Percentiles rank a stretch among this genome's conserved stretches.
Conservation (phyloP, 2,329 filamentous ascomycete genomes). For the Aureobasidium sp. region DNA sequence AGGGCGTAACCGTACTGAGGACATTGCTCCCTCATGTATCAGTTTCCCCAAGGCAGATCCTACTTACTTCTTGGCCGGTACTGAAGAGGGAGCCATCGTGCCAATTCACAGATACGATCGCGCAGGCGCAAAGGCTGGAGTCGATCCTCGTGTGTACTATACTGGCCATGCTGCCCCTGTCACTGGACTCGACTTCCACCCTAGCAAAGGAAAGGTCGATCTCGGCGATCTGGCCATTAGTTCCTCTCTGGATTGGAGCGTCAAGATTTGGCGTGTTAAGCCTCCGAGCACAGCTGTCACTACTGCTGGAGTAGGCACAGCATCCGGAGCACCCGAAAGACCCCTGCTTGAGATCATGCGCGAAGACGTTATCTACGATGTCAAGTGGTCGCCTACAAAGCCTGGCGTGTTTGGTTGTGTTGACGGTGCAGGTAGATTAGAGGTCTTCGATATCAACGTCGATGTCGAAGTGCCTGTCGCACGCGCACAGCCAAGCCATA, state of each 20-base stretch:
- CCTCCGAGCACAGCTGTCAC: constrained; percentile 46
- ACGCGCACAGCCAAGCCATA: constrained; percentile 47
- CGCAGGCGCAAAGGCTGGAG: constrained; percentile 91
- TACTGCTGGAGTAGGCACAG: constrained; percentile 11
- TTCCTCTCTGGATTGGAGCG: constrained; percentile 92
- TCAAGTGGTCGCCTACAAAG: constrained; percentile 88
- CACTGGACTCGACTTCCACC: constrained; percentile 94
- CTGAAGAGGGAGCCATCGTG: constrained; percentile 93
- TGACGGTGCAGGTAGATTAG: constrained; percentile 83
- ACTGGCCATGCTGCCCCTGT: constrained; percentile 87
- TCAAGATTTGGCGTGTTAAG: constrained; percentile 93
- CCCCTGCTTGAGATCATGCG: constrained; percentile 86
- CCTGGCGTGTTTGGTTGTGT: constrained; percentile 92
- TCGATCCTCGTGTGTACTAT: constrained; percentile 83
- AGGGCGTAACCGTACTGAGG: constrained; percentile 63
- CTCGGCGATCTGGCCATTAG: constrained; percentile 88
- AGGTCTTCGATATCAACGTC: constrained; percentile 90
- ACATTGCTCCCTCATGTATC: constrained; percentile 89
- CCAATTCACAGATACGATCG: constrained; percentile 96
- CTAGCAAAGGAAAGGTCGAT: constrained; percentile 83
- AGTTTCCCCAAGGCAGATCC: constrained; percentile 92
- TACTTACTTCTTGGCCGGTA: constrained; percentile 94
- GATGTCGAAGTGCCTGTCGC: constrained; percentile 90
- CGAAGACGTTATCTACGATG: constrained; percentile 95
- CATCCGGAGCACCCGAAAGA: constrained; percentile 46